Percentiles rank a stretch among this genome's conserved stretches.
Evolutionary conservation across 139 green algal species (phyloP).

Genomic region (Volvox africanus): DNA sequence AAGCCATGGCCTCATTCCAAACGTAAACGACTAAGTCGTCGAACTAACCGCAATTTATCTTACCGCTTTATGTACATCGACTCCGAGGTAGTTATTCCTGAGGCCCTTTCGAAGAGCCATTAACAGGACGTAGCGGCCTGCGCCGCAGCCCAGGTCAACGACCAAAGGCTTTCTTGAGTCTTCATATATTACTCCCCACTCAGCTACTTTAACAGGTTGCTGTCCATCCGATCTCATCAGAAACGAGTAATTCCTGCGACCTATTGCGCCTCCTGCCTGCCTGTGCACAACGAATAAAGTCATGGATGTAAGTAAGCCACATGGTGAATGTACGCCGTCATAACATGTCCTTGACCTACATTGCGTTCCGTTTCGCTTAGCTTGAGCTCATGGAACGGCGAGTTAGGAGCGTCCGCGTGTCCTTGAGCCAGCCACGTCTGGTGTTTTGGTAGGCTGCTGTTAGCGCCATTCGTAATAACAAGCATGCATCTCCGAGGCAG

Average conservation of each 20-base stretch:
- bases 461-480: neutral
- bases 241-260: conserved; percentile 31
- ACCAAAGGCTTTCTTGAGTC: conserved; percentile 68
- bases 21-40: too few species aligned
- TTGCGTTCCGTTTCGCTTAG: conserved; percentile 2
- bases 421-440: conserved; percentile 26
- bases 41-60: neutral
- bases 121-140: conserved; percentile 75
- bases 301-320: neutral
- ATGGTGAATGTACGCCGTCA: too few species aligned
- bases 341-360: neutral
- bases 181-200: conserved; percentile 49
- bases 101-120: neutral
- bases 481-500: neutral
- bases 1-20: too few species aligned
- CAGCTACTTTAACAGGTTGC: neutral
- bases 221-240: neutral
- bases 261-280: conserved; percentile 30
- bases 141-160: conserved; percentile 82
- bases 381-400: conserved; percentile 11
- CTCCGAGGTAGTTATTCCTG: conserved; percentile 73
- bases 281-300: neutral
- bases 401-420: neutral
- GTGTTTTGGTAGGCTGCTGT: neutral
- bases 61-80: conserved; percentile 68